phyloP scores from a whole-genome alignment of 306 rosid species.

The Cucumis cinereus region DNA sequence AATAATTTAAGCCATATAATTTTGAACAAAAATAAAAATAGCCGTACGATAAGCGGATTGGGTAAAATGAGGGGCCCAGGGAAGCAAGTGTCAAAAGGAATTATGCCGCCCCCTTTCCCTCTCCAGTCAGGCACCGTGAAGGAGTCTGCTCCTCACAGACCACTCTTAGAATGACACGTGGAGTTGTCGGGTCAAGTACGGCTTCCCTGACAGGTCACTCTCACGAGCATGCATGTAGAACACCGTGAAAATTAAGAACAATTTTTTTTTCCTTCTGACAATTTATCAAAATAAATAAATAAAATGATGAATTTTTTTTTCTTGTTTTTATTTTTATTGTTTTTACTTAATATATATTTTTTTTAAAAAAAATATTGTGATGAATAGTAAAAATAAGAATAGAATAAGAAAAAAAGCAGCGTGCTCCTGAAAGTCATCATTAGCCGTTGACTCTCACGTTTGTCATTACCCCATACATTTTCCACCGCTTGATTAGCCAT shows the following conservation, averaged over 20 bases:
- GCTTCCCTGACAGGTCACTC: conserved; percentile 8
- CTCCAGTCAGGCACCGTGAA: conserved; percentile 10
- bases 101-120: conserved; percentile 9
- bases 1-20: background rate
- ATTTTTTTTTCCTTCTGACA: background rate
- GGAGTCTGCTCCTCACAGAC: background rate
- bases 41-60: background rate
- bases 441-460: background rate
- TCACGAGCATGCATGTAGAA: conserved; percentile 8
- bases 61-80: background rate
- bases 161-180: background rate
- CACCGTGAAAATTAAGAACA: background rate
- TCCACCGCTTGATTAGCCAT: conserved; percentile 3
- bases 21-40: accelerated
- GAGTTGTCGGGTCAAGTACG: conserved; percentile 6
- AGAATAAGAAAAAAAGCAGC: background rate
- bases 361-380: background rate
- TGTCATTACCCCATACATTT: conserved; percentile 2
- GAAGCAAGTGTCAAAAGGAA: conserved; percentile 6
- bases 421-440: conserved; percentile 2
- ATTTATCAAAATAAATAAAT: background rate
- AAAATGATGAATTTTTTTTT: background rate
- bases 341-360: background rate
- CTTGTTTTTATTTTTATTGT: background rate
- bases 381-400: background rate